Base-by-base conservation (phyloP, 2,329 filamentous ascomycete genomes). In the Dryadomyces quercivorus region DNA sequence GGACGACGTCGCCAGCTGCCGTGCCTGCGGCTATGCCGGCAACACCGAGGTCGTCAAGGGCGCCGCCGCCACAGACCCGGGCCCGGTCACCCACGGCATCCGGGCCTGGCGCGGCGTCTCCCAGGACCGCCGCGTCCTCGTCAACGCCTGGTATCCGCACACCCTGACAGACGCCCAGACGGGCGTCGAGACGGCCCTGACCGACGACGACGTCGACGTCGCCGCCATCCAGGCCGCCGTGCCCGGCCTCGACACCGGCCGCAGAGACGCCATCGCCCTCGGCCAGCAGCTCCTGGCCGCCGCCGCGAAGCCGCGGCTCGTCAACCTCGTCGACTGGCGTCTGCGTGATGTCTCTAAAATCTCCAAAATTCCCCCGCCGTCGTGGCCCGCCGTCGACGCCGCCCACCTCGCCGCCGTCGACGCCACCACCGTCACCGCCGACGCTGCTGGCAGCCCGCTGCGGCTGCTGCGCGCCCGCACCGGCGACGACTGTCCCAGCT, bases 1-100 rank as follows among this genome's bases (percentile, higher is more conserved):
- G 66, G 93, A 98, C 63, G 84, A 81, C 1, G 77, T 98, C 42
- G 80, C 94, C 58, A 84, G 75, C 58, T 98, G 93, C 66, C 71
- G 71, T 21, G 70, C 68, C 12, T 98, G 93, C 65, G 75, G 78
- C 38, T 88, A 91, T 64, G 78, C 86, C 1, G 86, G 86, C 56
- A 98, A 97, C 59, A 88, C 95, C 59, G 93, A 98, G 65, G 75
- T 95, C 15, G 36, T 59, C 2, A 36, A 55, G 12, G 50, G 43
- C 21, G 38, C 52, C 15, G 52, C 47, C 18, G 2, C 22, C 18
- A 7, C 34, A 2, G 8, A 26, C 10, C 9, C 2, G 20, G 9
- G 50, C 36, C 21, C 42, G 48, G 16, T 51, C 48, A 21, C 1
- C 7, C 15, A 5, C 22, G 20, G 16, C n/a, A 2, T n/a, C 36